Percentiles rank a stretch among this genome's conserved stretches.
Evolutionary conservation across 495 filamentous ascomycete genomes (phyloP).

Genomic region (Bathelium albidoporum): DNA sequence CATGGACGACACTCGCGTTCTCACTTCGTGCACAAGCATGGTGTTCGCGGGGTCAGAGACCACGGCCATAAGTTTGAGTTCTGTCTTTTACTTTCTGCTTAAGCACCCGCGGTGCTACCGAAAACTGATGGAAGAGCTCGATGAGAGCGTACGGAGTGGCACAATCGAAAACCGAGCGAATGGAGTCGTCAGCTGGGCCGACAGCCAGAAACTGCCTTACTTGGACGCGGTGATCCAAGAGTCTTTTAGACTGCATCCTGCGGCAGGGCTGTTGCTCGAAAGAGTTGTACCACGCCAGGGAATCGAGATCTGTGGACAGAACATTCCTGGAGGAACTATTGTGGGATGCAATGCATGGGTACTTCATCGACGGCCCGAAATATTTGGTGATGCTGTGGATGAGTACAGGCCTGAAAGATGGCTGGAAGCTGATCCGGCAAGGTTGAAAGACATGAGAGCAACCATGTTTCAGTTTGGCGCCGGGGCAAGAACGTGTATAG

Average conservation of each 20-base stretch:
- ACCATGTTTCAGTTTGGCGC: constrained; percentile 50
- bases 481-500: constrained; percentile 57
- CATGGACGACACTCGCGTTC: constrained; percentile 54
- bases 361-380: constrained; percentile 41
- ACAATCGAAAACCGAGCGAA: constrained; percentile 21
- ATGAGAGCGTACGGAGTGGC: constrained; percentile 27
- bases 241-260: constrained; percentile 54
- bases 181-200: constrained; percentile 34
- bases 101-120: constrained; percentile 29
- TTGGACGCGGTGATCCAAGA: constrained; percentile 63
- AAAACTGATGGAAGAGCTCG: constrained; percentile 35
- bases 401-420: constrained; percentile 47
- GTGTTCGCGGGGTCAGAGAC: constrained; percentile 44
- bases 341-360: constrained; percentile 54
- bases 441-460: constrained; percentile 36
- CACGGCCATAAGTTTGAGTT: constrained; percentile 32
- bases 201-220: constrained; percentile 43
- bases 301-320: constrained; percentile 37
- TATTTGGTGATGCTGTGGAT: constrained; percentile 46
- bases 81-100: constrained; percentile 32
- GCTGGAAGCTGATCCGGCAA: constrained; percentile 36
- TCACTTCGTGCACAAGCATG: constrained; percentile 56
- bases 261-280: constrained; percentile 52
- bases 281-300: constrained; percentile 51
- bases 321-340: constrained; percentile 45